These are phyloP conservation scores for Nannochloropsis oceanica DNA, from an alignment of 108 stramenopile species.

Conservation along the genomic window DNA sequence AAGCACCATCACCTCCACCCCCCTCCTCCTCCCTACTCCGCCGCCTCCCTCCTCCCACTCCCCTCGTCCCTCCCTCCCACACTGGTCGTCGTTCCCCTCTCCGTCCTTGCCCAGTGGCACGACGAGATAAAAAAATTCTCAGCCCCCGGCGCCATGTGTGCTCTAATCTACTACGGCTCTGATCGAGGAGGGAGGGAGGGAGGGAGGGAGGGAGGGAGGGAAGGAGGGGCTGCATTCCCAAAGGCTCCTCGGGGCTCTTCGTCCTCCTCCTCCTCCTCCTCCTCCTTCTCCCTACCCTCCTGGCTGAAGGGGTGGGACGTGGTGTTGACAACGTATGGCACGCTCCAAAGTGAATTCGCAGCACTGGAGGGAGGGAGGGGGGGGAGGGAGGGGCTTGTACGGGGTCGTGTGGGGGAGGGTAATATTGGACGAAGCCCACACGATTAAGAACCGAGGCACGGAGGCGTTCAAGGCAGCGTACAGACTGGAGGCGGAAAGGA, in stretches of 20 bases:
- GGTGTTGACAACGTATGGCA: constrained; percentile 23
- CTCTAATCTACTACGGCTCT: constrained; percentile 25
- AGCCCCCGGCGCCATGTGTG: constrained; percentile 2
- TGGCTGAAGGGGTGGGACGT: constrained; percentile 1
- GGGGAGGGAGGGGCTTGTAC: constrained; percentile 1
- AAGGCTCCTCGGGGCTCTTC: background rate
- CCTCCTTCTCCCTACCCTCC: background rate
- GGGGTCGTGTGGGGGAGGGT: constrained; percentile 29
- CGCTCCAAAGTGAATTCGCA: constrained; percentile 2
- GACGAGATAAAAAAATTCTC: constrained; percentile 19
- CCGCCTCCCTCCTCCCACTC: background rate
- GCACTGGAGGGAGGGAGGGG: background rate
- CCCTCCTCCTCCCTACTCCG: too few relatives aligned
- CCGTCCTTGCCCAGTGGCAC: constrained; percentile 27
- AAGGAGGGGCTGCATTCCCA: background rate
- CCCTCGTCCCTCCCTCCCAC: background rate
- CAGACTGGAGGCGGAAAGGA: background rate
- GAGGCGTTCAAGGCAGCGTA: constrained; percentile 1
- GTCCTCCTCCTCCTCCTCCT: background rate
- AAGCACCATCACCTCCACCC: background rate
- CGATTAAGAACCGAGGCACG: constrained; percentile 12
- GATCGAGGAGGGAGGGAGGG: constrained; percentile 8
- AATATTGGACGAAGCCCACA: constrained; percentile 37
- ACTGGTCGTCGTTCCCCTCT: constrained; percentile 28
- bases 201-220: background rate